Conservation (phyloP, 2,329 filamentous ascomycete genomes). For the Aphanocladium album region DNA sequence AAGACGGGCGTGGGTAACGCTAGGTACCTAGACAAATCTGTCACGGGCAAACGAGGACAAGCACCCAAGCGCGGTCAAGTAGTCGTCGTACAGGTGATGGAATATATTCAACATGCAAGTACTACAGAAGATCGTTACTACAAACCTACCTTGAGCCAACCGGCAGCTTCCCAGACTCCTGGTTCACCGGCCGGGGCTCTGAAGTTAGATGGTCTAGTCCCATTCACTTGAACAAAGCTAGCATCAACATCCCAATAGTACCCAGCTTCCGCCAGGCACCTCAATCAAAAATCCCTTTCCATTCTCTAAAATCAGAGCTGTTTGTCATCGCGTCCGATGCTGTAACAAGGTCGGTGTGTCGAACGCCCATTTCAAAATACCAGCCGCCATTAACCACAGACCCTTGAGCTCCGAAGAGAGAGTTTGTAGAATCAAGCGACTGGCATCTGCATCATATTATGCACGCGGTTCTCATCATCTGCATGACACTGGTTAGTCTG, state of each 20-base stretch:
- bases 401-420: conserved; percentile 92
- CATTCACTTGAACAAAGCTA: conserved; percentile 10
- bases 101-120: neutral
- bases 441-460: conserved; percentile 74
- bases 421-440: conserved; percentile 65
- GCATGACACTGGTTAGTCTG: conserved; percentile 27
- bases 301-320: conserved; percentile 77
- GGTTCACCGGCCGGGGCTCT: neutral
- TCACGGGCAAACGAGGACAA: neutral
- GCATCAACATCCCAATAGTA: neutral
- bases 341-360: conserved; percentile 98
- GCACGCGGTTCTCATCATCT: conserved; percentile 99
- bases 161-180: neutral
- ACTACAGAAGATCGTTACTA: neutral
- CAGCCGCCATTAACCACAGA: conserved; percentile 59
- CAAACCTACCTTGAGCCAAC: neutral
- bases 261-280: neutral
- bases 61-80: neutral
- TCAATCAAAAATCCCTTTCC: conserved; percentile 22
- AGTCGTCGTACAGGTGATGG: neutral
- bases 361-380: conserved; percentile 96
- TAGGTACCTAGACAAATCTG: neutral
- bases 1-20: no score
- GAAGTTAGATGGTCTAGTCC: neutral
- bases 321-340: conserved; percentile 91